phyloP scores from a whole-genome alignment of 2,329 filamentous ascomycete genomes.

The Myriosclerotinia curreyana region DNA sequence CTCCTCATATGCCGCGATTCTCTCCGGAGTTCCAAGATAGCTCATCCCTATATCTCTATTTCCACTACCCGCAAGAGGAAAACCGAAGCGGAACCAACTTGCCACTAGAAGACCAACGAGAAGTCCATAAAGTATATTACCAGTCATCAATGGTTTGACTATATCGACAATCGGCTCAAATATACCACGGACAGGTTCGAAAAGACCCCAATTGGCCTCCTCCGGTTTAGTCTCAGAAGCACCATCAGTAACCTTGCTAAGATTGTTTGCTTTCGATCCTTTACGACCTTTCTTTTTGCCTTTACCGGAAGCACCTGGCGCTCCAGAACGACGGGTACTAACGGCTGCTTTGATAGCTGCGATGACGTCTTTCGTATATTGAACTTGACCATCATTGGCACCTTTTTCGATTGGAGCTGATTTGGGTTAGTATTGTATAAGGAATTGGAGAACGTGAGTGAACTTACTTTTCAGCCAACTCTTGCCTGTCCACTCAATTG shows the following conservation, averaged over 20 bases:
- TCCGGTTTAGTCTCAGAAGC: slow-evolving; percentile 39
- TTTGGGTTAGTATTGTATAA: slow-evolving; percentile 6
- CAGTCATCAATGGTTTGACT: slow-evolving; percentile 66
- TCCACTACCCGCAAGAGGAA: slow-evolving; percentile 40
- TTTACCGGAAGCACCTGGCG: slow-evolving; percentile 51
- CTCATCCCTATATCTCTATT: slow-evolving; percentile 43
- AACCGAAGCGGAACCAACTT: slow-evolving; percentile 67
- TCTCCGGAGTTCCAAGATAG: slow-evolving; percentile 53
- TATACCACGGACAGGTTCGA: slow-evolving; percentile 73
- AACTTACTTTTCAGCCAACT: slow-evolving; percentile 89
- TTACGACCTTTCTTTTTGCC: slow-evolving; percentile 51
- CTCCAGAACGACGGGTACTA: slow-evolving; percentile 57
- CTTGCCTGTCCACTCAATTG: slow-evolving; percentile 94
- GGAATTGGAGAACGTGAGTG: background rate
- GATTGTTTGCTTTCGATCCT: slow-evolving; percentile 46
- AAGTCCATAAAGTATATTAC: slow-evolving; percentile 74
- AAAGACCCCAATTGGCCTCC: slow-evolving; percentile 64
- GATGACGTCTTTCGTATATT: slow-evolving; percentile 79
- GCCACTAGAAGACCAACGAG: slow-evolving; percentile 70
- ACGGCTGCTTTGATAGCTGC: slow-evolving; percentile 71
- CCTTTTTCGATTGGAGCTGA: slow-evolving; percentile 93
- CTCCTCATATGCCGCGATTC: slow-evolving; percentile 83
- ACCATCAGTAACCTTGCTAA: slow-evolving; percentile 42
- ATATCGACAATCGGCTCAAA: slow-evolving; percentile 69
- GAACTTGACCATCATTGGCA: slow-evolving; percentile 81